phyloP scores from a whole-genome alignment of 805 yeast species.

The Candida anglica region DNA sequence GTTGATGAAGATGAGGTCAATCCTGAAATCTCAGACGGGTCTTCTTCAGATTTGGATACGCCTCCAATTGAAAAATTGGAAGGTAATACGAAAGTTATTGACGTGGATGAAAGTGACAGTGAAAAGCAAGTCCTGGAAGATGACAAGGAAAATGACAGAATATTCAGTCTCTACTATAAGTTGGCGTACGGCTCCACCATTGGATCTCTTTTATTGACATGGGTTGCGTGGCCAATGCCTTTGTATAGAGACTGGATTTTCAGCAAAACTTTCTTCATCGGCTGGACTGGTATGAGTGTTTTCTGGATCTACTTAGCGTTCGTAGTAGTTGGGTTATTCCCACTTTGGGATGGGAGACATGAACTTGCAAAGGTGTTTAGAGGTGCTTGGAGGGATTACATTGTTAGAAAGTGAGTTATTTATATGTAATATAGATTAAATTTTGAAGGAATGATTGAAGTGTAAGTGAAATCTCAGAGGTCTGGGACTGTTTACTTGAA shows the following conservation, averaged over 20 bases:
- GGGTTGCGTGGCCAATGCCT: conserved; percentile 42
- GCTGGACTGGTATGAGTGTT: conserved; percentile 33
- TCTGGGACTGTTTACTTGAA: too few relatives aligned
- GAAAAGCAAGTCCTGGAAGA: too few relatives aligned
- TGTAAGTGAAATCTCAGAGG: too few relatives aligned
- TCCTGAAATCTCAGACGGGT: too few relatives aligned
- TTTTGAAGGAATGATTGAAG: too few relatives aligned
- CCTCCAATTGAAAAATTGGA: background rate
- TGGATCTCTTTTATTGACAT: conserved; percentile 24
- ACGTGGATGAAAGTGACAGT: background rate
- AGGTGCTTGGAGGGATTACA: conserved; percentile 16
- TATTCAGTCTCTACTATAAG: conserved; percentile 7
- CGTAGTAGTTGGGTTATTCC: conserved; percentile 27
- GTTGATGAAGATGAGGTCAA: conserved; percentile 8
- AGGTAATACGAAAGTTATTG: background rate
- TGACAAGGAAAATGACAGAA: conserved; percentile 7
- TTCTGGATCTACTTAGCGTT: conserved; percentile 37
- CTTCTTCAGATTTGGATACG: background rate
- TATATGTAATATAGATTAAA: too few relatives aligned
- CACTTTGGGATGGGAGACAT: conserved; percentile 31
- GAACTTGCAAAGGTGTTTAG: conserved; percentile 17
- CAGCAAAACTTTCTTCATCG: conserved; percentile 30
- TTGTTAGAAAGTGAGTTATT: conserved; percentile 7
- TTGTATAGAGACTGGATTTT: conserved; percentile 40
- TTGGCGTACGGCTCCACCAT: conserved; percentile 22